Base-by-base conservation (phyloP, 169 alveolate genomes). In the Sarcocystis neurona region DNA sequence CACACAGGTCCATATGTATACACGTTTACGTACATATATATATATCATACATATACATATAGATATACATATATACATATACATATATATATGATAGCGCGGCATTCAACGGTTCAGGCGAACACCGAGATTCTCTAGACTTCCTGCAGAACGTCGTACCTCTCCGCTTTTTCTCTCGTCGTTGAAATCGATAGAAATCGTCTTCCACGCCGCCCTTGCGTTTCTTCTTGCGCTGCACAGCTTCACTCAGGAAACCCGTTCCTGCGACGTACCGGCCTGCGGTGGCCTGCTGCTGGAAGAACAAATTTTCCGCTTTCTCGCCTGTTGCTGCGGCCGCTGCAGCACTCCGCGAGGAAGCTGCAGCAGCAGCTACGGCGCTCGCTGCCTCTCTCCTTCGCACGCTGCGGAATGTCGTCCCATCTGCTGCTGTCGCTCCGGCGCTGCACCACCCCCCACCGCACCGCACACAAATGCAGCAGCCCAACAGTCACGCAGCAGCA, bases 201-300 rank as follows among this genome's bases (percentile, higher is more conserved):
- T 72, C 82, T 20, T 72, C 82, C 39, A 72, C 41, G 39, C 82
- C 82, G 56, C 82, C 82, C 53, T 72, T 72, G 15, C 53, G 15
- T 56, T 72, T 72, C 82, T 72, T 72, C 82, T 72, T 72, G 5
- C 82, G 34, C n/a, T n/a, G n/a, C n/a, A n/a, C n/a, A n/a, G n/a
- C n/a, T n/a, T n/a, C n/a, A n/a, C n/a, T n/a, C n/a, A n/a, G n/a
- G n/a, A n/a, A n/a, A n/a, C n/a, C n/a, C n/a, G n/a, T n/a, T n/a
- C n/a, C n/a, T n/a, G n/a, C n/a, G n/a, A n/a, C n/a, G n/a, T n/a
- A n/a, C n/a, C n/a, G 44, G n/a, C 37, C 34, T 41, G 75, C 75
- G 32, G 75, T 41, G 5, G 75, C 75, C 8, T 63, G 27, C 75
- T 63, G 75, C 75, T 63, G 75, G 12, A 63, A 37, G 12, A 15